These are phyloP conservation scores for Neurospora sp. DNA, from an alignment of 495 filamentous ascomycete species.

Conservation along the genomic window DNA sequence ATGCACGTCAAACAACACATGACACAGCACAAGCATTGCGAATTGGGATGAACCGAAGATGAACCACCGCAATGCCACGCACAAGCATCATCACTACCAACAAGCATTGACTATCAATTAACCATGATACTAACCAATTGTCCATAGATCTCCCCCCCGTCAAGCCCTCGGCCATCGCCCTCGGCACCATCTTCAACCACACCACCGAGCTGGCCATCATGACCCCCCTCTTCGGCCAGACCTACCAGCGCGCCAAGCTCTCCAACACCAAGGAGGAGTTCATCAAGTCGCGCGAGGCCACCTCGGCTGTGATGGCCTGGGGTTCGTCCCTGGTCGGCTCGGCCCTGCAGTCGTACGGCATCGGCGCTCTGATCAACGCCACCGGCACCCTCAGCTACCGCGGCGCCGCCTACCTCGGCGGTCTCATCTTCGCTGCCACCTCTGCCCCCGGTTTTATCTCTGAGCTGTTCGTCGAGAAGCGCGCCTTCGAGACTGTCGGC, in stretches of 20 bases:
- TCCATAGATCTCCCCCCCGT: constrained; percentile 78
- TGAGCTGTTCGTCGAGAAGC: constrained; percentile 83
- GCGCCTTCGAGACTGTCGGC: constrained; percentile 79
- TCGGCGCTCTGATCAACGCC: constrained; percentile 90
- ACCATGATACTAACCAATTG: background rate
- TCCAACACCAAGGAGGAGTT: constrained; percentile 96
- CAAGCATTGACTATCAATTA: background rate
- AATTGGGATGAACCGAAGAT: background rate
- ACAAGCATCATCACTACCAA: background rate
- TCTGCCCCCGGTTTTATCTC: constrained; percentile 81
- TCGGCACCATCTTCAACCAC: constrained; percentile 94
- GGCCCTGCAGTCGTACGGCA: constrained; percentile 84
- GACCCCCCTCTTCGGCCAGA: constrained; percentile 83
- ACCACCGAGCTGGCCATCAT: constrained; percentile 55
- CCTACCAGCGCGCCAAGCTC: constrained; percentile 85
- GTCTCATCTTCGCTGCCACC: constrained; percentile 83
- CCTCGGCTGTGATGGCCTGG: constrained; percentile 78
- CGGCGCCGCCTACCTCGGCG: constrained; percentile 88
- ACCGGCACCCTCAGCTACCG: constrained; percentile 92
- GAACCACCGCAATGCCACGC: background rate
- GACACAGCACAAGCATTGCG: background rate
- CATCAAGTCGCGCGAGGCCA: constrained; percentile 83
- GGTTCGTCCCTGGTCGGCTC: constrained; percentile 83
- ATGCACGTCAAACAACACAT: background rate
- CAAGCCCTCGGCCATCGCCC: constrained; percentile 94